These are phyloP conservation scores for Elsinoe ampelina DNA, from an alignment of 2,329 filamentous ascomycete genomes.

Conservation along the genomic window DNA sequence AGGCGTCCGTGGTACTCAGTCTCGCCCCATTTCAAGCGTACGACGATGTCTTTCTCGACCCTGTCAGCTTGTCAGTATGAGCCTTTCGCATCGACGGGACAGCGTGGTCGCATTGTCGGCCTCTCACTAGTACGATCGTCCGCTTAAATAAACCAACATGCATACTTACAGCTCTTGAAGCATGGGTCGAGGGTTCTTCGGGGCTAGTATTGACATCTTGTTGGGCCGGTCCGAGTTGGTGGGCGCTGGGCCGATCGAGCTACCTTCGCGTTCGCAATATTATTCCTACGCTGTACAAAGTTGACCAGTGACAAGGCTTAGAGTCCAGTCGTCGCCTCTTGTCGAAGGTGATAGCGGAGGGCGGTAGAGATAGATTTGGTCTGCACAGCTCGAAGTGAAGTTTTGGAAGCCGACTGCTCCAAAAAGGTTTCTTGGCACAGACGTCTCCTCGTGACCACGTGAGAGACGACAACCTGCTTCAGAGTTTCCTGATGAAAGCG, in stretches of 20 bases:
- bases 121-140: not conserved
- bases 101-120: no score
- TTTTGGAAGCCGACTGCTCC: not conserved
- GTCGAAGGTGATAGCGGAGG: no score
- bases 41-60: conserved; percentile 80
- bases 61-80: conserved; percentile 32
- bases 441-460: no score
- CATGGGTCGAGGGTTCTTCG: conserved; percentile 93
- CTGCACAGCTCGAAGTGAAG: not conserved
- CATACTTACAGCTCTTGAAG: conserved; percentile 74
- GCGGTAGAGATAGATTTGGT: no score
- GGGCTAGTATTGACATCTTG: conserved; percentile 55
- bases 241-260: no score
- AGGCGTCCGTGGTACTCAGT: conserved; percentile 94
- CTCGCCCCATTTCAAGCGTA: conserved; percentile 95
- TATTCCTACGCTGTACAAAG: no score
- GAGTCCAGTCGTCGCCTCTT: no score
- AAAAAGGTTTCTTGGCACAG: not conserved
- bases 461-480: no score
- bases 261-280: no score
- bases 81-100: not conserved
- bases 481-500: no score
- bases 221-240: not conserved
- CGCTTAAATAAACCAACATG: not conserved
- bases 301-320: no score